Percentiles rank a stretch among this genome's conserved stretches.
Conservation (phyloP, 768 basidiomycete genomes). For the Tulasnella sp. region DNA sequence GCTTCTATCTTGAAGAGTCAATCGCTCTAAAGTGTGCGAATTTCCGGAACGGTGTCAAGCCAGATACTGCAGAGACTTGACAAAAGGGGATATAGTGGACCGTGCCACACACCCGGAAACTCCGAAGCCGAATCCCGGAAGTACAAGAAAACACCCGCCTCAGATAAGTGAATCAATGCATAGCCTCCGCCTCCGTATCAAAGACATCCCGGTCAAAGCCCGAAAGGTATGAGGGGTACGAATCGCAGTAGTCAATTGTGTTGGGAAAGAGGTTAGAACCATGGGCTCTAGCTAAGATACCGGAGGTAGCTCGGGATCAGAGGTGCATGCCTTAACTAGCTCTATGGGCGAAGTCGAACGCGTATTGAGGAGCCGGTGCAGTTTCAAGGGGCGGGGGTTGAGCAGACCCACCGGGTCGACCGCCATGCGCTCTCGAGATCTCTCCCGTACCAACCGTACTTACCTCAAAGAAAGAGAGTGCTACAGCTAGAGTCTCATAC, state of each 20-base stretch:
- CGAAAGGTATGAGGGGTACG: not conserved
- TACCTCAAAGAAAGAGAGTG: not conserved
- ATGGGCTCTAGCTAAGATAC: not conserved
- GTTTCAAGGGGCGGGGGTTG: not conserved
- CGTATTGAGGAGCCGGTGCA: not conserved
- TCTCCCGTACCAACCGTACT: not conserved
- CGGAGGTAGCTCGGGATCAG: not conserved
- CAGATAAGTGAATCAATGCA: not conserved
- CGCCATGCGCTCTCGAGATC: not conserved
- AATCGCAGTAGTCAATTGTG: not conserved
- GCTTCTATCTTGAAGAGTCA: conserved; percentile 11
- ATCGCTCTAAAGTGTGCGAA: not conserved
- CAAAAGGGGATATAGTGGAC: not conserved
- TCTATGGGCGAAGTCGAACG: not conserved
- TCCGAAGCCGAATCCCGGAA: not conserved
- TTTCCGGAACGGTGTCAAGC: not conserved
- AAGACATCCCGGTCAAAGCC: not conserved
- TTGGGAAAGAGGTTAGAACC: not conserved
- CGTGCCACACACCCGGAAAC: not conserved
- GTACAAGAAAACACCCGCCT: not conserved
- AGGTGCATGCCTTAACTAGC: not conserved
- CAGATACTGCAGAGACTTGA: not conserved
- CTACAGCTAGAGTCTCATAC: too few species aligned
- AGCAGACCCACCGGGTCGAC: not conserved
- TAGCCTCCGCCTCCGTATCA: not conserved